Evolutionary conservation across 805 yeast genomes (phyloP).

Genomic region (Candida ovalis): DNA sequence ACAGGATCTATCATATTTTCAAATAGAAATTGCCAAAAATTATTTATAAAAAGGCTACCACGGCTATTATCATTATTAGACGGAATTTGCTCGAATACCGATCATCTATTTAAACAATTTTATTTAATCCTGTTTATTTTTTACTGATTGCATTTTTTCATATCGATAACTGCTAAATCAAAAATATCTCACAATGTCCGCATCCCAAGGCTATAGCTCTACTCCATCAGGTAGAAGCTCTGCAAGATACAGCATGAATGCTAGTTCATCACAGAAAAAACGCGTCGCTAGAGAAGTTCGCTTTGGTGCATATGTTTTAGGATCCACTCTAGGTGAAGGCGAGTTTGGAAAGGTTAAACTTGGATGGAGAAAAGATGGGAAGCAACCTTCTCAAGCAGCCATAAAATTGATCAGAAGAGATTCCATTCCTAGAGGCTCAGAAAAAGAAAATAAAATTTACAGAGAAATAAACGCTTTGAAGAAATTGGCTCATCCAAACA

Average conservation of each 20-base stretch:
- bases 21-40: not conserved
- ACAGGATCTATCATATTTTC: not conserved
- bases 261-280: slow-evolving; percentile 23
- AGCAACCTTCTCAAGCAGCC: slow-evolving; percentile 82
- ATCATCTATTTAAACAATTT: no score
- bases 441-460: slow-evolving; percentile 82
- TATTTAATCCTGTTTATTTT: no score
- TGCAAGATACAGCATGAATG: slow-evolving; percentile 17
- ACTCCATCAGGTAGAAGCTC: slow-evolving; percentile 15
- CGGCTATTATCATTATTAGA: not conserved
- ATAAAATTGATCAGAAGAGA: slow-evolving; percentile 88
- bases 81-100: no score
- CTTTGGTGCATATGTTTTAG: slow-evolving; percentile 86
- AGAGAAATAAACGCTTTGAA: slow-evolving; percentile 90
- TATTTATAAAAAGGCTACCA: no score
- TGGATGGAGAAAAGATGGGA: slow-evolving; percentile 89
- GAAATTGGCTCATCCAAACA: slow-evolving; percentile 87
- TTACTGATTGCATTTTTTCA: no score
- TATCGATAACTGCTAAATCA: not conserved
- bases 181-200: not conserved
- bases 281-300: slow-evolving; percentile 61
- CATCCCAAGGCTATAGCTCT: slow-evolving; percentile 2
- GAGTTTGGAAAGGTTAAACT: slow-evolving; percentile 97
- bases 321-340: slow-evolving; percentile 95
- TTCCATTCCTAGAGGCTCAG: slow-evolving; percentile 80